Conservation (phyloP, 257 asterid genomes). For the Fraxinus excelsior region DNA sequence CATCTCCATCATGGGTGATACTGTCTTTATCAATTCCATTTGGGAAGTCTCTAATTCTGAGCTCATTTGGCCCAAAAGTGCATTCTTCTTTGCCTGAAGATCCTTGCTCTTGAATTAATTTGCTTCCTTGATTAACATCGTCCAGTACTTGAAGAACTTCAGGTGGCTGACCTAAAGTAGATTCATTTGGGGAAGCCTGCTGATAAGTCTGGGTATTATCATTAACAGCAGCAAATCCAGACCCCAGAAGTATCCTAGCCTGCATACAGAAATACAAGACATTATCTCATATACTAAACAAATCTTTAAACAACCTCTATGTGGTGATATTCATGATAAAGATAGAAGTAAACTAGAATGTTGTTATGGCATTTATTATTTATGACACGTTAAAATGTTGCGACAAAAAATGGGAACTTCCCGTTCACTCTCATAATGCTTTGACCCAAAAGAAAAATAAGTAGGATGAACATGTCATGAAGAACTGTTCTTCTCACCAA, state of each 20-base stretch:
- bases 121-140: conserved; percentile 24
- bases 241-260: conserved; percentile 89
- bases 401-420: too few species aligned
- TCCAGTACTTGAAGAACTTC: conserved; percentile 35
- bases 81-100: conserved; percentile 35
- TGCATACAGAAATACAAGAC: conserved; percentile 28
- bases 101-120: conserved; percentile 32
- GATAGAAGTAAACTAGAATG: not conserved
- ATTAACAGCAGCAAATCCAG: conserved; percentile 50
- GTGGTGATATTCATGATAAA: not conserved
- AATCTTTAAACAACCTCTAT: not conserved
- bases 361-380: not conserved
- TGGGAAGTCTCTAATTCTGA: conserved; percentile 27
- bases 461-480: too few species aligned
- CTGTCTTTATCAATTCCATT: conserved; percentile 67
- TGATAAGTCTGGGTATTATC: conserved; percentile 41
- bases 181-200: conserved; percentile 37
- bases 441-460: too few species aligned
- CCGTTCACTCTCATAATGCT: too few species aligned
- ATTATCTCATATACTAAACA: not conserved
- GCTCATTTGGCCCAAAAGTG: conserved; percentile 34
- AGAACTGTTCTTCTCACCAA: too few species aligned
- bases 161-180: conserved; percentile 30
- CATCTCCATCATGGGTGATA: conserved; percentile 63
- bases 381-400: too few species aligned